A percentile compares a stretch with the other conserved stretches of the same genome.
Evolutionary conservation across 2,329 filamentous ascomycete genomes (phyloP).

Genomic region (Pyrenochaeta sp.): DNA sequence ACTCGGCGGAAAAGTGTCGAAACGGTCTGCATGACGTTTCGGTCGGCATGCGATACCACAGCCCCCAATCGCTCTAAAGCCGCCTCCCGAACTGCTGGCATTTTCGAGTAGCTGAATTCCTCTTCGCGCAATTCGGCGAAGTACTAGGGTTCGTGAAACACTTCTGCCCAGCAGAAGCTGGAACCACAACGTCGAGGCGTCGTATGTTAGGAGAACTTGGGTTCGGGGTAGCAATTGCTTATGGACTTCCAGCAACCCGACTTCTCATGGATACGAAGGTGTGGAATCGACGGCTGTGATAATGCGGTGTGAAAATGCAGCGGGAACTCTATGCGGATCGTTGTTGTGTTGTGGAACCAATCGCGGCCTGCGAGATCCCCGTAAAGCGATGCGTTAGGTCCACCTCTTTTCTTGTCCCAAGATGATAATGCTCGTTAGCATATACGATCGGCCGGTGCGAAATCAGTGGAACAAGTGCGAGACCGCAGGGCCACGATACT

Average conservation of each 20-base stretch:
- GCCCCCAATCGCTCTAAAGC: slow-evolving; percentile 41
- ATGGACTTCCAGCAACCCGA: slow-evolving; percentile 27
- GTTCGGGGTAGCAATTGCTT: slow-evolving; percentile 28
- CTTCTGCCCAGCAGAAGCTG: slow-evolving; percentile 47
- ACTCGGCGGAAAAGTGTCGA: slow-evolving; percentile 56
- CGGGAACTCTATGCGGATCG: slow-evolving; percentile 32
- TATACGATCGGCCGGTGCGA: slow-evolving; percentile 9
- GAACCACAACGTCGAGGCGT: slow-evolving; percentile 30
- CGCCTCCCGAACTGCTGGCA: slow-evolving; percentile 47
- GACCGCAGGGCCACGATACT: slow-evolving; percentile 14
- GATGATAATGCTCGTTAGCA: slow-evolving; percentile 20
- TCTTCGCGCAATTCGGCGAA: slow-evolving; percentile 16
- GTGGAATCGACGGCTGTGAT: slow-evolving; percentile 33
- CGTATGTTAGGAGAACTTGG: slow-evolving; percentile 20
- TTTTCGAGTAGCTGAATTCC: slow-evolving; percentile 27
- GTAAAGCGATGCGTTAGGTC: slow-evolving; percentile 33
- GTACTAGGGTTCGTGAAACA: slow-evolving; percentile 30
- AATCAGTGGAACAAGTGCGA: slow-evolving; percentile 12
- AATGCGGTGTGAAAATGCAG: slow-evolving; percentile 45
- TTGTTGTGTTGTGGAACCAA: slow-evolving; percentile 28
- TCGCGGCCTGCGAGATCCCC: slow-evolving; percentile 30
- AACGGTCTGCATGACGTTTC: slow-evolving; percentile 35
- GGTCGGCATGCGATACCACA: slow-evolving; percentile 39
- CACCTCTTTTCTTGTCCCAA: slow-evolving; percentile 28
- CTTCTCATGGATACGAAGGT: slow-evolving; percentile 45